Percentiles rank a stretch among this genome's conserved stretches.
phyloP scores from a whole-genome alignment of 257 asterid genomes.

The Prunella vulgaris region DNA sequence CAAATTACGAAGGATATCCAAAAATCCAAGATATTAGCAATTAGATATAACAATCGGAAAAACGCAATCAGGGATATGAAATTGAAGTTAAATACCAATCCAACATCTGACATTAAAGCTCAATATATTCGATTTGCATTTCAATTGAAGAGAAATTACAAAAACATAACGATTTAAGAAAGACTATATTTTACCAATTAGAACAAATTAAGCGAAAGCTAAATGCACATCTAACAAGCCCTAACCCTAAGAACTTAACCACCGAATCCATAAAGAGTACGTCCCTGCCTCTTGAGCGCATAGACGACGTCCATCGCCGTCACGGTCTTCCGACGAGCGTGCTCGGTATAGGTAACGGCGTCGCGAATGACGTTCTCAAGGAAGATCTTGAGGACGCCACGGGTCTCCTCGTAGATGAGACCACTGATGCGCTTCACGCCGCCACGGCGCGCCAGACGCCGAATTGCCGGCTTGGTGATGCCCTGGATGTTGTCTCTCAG shows the following conservation, averaged over 20 bases:
- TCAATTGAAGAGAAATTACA: background rate
- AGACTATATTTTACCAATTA: background rate
- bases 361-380: slow-evolving; percentile 30
- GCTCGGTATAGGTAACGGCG: slow-evolving; percentile 28
- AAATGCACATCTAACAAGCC: slow-evolving; percentile 2
- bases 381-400: slow-evolving; percentile 29
- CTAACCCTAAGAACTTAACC: slow-evolving; percentile 20
- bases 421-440: slow-evolving; percentile 41
- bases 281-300: slow-evolving; percentile 43
- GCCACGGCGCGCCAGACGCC: slow-evolving; percentile 36
- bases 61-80: background rate
- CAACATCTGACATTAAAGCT: background rate
- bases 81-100: background rate
- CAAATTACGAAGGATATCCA: no score
- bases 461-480: slow-evolving; percentile 37
- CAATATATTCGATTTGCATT: background rate
- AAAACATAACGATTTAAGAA: background rate
- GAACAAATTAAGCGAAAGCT: background rate
- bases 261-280: slow-evolving; percentile 37
- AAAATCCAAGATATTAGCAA: background rate
- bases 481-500: slow-evolving; percentile 35
- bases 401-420: slow-evolving; percentile 29
- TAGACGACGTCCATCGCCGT: slow-evolving; percentile 38
- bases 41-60: background rate
- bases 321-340: slow-evolving; percentile 31